Conservation (phyloP, 2,329 filamentous ascomycete species). For the Thielaviopsis euricoi region DNA sequence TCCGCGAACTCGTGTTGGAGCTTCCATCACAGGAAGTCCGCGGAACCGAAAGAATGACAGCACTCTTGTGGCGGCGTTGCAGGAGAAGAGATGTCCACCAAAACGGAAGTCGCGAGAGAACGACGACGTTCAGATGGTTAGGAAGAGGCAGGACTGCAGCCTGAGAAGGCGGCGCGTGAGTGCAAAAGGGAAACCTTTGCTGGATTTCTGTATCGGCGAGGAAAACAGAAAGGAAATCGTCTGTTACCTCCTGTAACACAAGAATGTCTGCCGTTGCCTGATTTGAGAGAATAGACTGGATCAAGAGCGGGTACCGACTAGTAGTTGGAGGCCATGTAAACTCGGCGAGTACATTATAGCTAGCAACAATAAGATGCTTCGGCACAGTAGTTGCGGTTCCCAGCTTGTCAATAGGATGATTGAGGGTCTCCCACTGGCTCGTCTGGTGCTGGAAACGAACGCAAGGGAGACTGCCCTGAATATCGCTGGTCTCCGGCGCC, state of each 20-base stretch:
- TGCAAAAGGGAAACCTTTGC: constrained; percentile 35
- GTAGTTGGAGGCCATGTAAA: constrained; percentile 29
- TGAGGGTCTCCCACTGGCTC: background rate
- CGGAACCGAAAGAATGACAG: constrained; percentile 30
- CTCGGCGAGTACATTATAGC: constrained; percentile 37
- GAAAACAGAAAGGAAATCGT: constrained; percentile 42
- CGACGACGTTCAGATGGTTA: constrained; percentile 42
- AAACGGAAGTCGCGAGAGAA: constrained; percentile 40
- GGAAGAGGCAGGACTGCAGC: constrained; percentile 36
- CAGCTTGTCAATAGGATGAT: background rate
- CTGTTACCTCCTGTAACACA: constrained; percentile 47
- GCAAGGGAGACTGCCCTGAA: background rate
- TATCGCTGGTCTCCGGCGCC: background rate
- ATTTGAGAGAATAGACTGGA: constrained; percentile 27
- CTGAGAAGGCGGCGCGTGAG: constrained; percentile 38
- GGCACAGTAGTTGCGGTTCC: constrained; percentile 6
- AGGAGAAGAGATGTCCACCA: constrained; percentile 38
- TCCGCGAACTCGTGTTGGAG: background rate
- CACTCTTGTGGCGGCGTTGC: constrained; percentile 38
- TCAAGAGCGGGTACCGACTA: constrained; percentile 25
- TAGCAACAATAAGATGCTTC: constrained; percentile 25
- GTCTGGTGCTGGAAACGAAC: background rate
- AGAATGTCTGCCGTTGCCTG: constrained; percentile 30
- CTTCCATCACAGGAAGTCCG: background rate
- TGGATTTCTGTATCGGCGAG: constrained; percentile 30